These are phyloP conservation scores for Auricularia sp. DNA, from an alignment of 768 basidiomycete species.

Conservation along the genomic window DNA sequence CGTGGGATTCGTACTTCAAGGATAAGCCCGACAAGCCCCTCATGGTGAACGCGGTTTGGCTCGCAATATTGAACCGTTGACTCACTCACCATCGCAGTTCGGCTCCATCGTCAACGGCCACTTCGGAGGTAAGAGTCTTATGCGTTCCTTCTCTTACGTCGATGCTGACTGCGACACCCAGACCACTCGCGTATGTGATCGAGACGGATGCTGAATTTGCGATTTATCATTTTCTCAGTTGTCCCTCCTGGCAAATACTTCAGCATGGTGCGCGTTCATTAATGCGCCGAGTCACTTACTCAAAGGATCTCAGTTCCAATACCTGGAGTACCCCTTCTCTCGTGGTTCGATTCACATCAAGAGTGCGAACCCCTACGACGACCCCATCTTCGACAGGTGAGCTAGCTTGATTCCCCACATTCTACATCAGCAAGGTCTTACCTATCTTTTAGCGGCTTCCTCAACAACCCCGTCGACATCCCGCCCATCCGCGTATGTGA, in stretches of 20 bases:
- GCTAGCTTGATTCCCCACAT: too few species aligned
- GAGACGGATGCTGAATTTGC: too few species aligned
- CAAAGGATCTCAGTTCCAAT: slow-evolving; percentile 43
- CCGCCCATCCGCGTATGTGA: slow-evolving; percentile 43
- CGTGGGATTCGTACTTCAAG: slow-evolving; percentile 65
- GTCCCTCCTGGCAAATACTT: slow-evolving; percentile 11
- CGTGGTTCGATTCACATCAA: slow-evolving; percentile 46
- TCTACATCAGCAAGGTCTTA: too few species aligned
- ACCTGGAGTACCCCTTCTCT: slow-evolving; percentile 28
- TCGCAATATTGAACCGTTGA: neutral
- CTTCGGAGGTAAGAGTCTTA: slow-evolving; percentile 34
- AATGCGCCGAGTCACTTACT: neutral
- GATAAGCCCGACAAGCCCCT: slow-evolving; percentile 74
- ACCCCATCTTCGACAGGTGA: slow-evolving; percentile 48
- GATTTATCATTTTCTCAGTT: neutral
- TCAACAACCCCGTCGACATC: slow-evolving; percentile 71
- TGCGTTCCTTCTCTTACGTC: neutral
- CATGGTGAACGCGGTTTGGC: slow-evolving; percentile 33
- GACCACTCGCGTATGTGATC: slow-evolving; percentile 55
- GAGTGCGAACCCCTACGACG: slow-evolving; percentile 50
- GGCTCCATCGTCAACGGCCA: slow-evolving; percentile 43
- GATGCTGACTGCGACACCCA: slow-evolving; percentile 40
- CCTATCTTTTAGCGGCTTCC: slow-evolving; percentile 40
- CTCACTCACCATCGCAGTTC: slow-evolving; percentile 29
- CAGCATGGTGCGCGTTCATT: slow-evolving; percentile 34